Percentiles rank a stretch among this genome's conserved stretches.
These are phyloP conservation scores for Aspergillus saccharolyticus DNA, from an alignment of 495 filamentous ascomycete genomes.

Conservation along the genomic window DNA sequence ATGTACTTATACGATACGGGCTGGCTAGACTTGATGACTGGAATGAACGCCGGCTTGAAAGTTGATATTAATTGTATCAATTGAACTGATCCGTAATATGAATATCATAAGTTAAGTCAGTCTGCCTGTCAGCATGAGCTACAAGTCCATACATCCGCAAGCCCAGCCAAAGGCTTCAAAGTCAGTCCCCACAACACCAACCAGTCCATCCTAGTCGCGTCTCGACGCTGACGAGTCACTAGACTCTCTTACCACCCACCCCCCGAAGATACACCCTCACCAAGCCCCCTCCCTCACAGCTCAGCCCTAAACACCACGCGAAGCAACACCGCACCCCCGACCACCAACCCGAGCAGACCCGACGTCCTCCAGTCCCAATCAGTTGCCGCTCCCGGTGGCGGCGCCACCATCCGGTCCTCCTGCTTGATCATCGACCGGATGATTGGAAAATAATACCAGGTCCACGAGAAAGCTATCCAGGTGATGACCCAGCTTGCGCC, in stretches of 20 bases:
- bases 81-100: too few species aligned
- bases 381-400: not conserved
- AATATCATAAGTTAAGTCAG: too few species aligned
- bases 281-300: not conserved
- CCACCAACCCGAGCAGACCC: not conserved
- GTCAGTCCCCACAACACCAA: too few species aligned
- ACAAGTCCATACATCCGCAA: too few species aligned
- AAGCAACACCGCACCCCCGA: not conserved
- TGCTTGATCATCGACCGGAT: not conserved
- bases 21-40: not conserved
- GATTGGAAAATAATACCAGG: slow-evolving; percentile 7
- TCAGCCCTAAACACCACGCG: not conserved
- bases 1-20: not conserved
- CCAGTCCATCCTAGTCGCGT: too few species aligned
- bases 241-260: too few species aligned
- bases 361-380: not conserved
- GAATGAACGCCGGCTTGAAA: not conserved
- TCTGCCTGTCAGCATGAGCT: too few species aligned
- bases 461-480: slow-evolving; percentile 3
- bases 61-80: too few species aligned
- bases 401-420: not conserved
- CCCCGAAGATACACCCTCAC: too few species aligned
- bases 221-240: too few species aligned
- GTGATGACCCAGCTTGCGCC: slow-evolving; percentile 17
- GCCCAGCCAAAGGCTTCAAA: too few species aligned